These are phyloP conservation scores for Alternaria triticina DNA, from an alignment of 2,329 filamentous ascomycete species.

Conservation along the genomic window DNA sequence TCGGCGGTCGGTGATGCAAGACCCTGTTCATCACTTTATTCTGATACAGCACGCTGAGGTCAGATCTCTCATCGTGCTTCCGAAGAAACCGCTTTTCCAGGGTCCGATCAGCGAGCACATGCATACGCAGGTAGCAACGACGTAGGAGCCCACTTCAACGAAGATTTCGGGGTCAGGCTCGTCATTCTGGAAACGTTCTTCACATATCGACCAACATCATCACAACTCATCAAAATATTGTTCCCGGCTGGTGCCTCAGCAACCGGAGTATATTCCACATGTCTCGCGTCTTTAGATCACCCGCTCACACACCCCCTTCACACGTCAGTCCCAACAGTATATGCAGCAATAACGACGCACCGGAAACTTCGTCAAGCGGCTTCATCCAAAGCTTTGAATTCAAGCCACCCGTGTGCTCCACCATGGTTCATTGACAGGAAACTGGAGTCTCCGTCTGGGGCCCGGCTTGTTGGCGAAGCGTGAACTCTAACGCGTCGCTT, in stretches of 20 bases:
- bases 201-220: neutral
- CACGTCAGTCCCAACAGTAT: neutral
- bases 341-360: neutral
- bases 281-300: neutral
- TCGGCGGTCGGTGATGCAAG: conserved; percentile 26
- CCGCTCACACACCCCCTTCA: neutral
- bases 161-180: neutral
- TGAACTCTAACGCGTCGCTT: conserved; percentile 9
- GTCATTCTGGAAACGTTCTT: neutral
- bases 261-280: neutral
- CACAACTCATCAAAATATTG: neutral
- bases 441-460: neutral
- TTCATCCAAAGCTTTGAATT: conserved; percentile 2
- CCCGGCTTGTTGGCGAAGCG: conserved; percentile 7
- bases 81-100: conserved; percentile 6
- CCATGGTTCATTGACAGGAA: conserved; percentile 11
- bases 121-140: conserved; percentile 9
- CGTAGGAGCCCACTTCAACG: neutral
- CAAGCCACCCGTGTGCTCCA: conserved; percentile 13
- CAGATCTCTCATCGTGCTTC: conserved; percentile 24
- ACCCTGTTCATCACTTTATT: conserved; percentile 31
- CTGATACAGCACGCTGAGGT: conserved; percentile 21
- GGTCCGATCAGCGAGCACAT: neutral
- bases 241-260: neutral
- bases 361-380: conserved; percentile 10